phyloP scores from a whole-genome alignment of 1,139 yeast genomes.

The Meyerozyma athensensis region DNA sequence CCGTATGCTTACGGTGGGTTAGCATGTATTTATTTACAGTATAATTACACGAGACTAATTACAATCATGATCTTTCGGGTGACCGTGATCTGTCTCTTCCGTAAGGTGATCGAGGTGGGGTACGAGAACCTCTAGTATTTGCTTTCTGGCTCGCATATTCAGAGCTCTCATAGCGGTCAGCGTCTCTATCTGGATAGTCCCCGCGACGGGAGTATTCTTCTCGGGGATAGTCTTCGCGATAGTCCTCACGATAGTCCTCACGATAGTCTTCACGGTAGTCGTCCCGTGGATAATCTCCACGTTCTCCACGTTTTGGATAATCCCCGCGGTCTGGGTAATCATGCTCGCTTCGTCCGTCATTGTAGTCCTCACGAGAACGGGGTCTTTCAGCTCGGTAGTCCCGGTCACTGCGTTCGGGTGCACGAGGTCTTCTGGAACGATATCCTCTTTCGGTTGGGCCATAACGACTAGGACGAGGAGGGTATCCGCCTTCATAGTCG shows the following conservation, averaged over 20 bases:
- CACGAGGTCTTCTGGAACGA: conserved; percentile 14
- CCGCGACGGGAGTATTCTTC: too few species aligned
- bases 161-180: too few species aligned
- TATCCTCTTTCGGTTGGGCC: conserved; percentile 8
- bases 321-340: conserved; percentile 9
- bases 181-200: too few species aligned
- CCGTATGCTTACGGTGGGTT: conserved; percentile 3
- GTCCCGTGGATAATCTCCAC: conserved; percentile 10
- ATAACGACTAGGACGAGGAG: conserved; percentile 15
- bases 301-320: conserved; percentile 10
- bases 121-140: conserved; percentile 28
- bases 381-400: conserved; percentile 10
- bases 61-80: conserved; percentile 27
- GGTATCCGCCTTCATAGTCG: conserved; percentile 12
- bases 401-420: conserved; percentile 12
- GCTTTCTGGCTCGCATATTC: neutral
- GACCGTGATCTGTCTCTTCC: conserved; percentile 36
- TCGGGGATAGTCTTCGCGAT: too few species aligned
- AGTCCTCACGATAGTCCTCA: too few species aligned
- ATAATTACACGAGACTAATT: conserved; percentile 4
- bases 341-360: neutral
- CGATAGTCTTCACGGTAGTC: too few species aligned
- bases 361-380: conserved; percentile 2
- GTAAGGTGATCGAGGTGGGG: conserved; percentile 39
- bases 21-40: conserved; percentile 4